A percentile compares a stretch with the other conserved stretches of the same genome.
phyloP scores from a whole-genome alignment of 2,329 filamentous ascomycete species.

The Sporothrix brasiliensis region DNA sequence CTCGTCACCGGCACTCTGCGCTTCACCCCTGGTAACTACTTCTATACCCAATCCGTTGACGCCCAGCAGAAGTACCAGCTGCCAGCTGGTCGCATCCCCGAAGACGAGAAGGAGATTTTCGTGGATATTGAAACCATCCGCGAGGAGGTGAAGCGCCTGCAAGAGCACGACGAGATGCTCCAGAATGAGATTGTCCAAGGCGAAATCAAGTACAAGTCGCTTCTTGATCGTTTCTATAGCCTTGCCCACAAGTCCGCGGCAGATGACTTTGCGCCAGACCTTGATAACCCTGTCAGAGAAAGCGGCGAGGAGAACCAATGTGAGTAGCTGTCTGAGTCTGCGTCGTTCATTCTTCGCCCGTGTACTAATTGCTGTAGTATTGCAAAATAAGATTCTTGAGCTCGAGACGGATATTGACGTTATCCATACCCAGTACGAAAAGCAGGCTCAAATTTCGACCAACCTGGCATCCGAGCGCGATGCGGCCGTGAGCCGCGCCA shows the following conservation, averaged over 20 bases:
- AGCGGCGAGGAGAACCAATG: slow-evolving; percentile 32
- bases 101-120: slow-evolving; percentile 38
- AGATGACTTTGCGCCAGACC: slow-evolving; percentile 27
- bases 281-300: slow-evolving; percentile 29
- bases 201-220: slow-evolving; percentile 35
- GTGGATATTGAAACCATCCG: slow-evolving; percentile 44
- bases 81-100: slow-evolving; percentile 31
- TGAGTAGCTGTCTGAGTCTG: slow-evolving; percentile 17
- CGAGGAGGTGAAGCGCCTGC: slow-evolving; percentile 40
- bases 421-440: slow-evolving; percentile 31
- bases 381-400: slow-evolving; percentile 33
- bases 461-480: slow-evolving; percentile 32
- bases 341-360: background rate
- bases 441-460: slow-evolving; percentile 24
- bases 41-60: slow-evolving; percentile 26
- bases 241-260: slow-evolving; percentile 30
- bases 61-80: slow-evolving; percentile 31
- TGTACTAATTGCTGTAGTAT: slow-evolving; percentile 12
- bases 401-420: slow-evolving; percentile 33
- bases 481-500: slow-evolving; percentile 26
- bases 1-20: slow-evolving; percentile 36
- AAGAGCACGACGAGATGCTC: slow-evolving; percentile 39
- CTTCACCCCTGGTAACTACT: slow-evolving; percentile 34
- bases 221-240: slow-evolving; percentile 35
- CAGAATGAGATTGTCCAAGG: slow-evolving; percentile 36